Conservation (phyloP, 371 early-diverging fungal species). For the Mucor sp. region DNA sequence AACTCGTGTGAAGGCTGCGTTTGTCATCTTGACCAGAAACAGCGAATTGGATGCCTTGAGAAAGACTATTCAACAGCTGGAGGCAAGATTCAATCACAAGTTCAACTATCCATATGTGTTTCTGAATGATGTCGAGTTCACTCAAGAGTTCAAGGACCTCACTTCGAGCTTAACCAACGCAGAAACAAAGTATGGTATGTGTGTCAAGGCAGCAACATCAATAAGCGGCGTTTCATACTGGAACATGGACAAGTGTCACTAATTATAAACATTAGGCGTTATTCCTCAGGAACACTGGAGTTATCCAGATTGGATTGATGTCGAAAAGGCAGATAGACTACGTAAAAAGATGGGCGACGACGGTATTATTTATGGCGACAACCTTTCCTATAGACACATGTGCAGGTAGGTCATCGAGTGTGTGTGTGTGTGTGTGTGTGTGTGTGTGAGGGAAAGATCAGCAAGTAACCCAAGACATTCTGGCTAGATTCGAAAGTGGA, state of each 20-base stretch:
- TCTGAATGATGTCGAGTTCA: constrained; percentile 81
- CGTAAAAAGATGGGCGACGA: constrained; percentile 63
- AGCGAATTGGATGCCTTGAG: constrained; percentile 71
- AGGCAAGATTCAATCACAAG: constrained; percentile 80
- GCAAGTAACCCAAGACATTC: neutral
- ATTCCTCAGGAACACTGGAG: constrained; percentile 82
- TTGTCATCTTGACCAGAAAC: constrained; percentile 73
- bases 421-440: too few relatives aligned
- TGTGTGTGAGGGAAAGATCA: neutral
- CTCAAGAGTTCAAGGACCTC: constrained; percentile 69
- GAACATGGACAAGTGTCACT: neutral
- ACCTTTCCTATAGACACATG: constrained; percentile 90
- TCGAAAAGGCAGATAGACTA: constrained; percentile 57
- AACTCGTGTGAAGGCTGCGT: constrained; percentile 65
- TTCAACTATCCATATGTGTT: constrained; percentile 91
- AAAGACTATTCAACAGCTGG: constrained; percentile 71
- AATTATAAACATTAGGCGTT: constrained; percentile 42
- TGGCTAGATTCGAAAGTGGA: constrained; percentile 78
- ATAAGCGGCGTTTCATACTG: neutral
- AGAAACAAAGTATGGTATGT: constrained; percentile 47
- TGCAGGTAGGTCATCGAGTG: constrained; percentile 59
- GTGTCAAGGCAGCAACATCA: neutral
- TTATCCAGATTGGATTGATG: constrained; percentile 82
- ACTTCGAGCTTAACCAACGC: constrained; percentile 55
- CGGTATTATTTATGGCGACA: constrained; percentile 84